Evolutionary conservation across 116 monocot species (phyloP).

Genomic region (Papilionanthe hybrid): DNA sequence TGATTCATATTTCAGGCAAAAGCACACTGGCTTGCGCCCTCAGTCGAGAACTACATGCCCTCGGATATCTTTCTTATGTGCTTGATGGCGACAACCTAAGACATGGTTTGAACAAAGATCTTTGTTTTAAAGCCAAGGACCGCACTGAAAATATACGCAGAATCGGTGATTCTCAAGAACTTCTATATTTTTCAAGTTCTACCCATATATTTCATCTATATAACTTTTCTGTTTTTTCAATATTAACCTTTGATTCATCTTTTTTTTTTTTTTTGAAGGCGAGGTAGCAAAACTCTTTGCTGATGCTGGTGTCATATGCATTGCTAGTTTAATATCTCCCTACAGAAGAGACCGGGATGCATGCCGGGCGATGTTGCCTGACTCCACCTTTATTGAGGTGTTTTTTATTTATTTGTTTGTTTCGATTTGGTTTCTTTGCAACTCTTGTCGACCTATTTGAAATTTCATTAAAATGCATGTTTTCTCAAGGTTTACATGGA

Average conservation of each 20-base stretch:
- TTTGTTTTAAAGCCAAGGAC: conserved; percentile 76
- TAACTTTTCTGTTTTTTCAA: too few relatives aligned
- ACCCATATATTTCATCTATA: background rate
- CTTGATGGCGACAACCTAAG: conserved; percentile 94
- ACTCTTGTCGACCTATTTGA: background rate
- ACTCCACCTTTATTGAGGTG: conserved; percentile 79
- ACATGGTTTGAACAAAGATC: conserved; percentile 82
- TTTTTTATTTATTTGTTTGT: background rate
- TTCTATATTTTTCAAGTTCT: background rate
- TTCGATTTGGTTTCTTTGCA: background rate
- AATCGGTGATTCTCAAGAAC: conserved; percentile 33
- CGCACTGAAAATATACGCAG: conserved; percentile 92
- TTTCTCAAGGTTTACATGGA: conserved; percentile 69
- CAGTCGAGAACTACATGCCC: conserved; percentile 54
- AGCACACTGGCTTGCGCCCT: conserved; percentile 92
- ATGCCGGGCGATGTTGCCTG: conserved; percentile 67
- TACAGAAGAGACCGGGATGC: conserved; percentile 85
- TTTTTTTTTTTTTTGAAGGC: conserved; percentile 31
- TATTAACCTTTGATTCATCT: background rate
- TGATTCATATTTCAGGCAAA: conserved; percentile 51
- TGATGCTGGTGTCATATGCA: conserved; percentile 94
- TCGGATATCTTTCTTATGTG: conserved; percentile 69
- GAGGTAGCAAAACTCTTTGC: conserved; percentile 95
- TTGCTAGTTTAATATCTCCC: conserved; percentile 93
- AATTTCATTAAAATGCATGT: background rate